Conservation (phyloP, 495 filamentous ascomycete species). For the Neurospora sp. region DNA sequence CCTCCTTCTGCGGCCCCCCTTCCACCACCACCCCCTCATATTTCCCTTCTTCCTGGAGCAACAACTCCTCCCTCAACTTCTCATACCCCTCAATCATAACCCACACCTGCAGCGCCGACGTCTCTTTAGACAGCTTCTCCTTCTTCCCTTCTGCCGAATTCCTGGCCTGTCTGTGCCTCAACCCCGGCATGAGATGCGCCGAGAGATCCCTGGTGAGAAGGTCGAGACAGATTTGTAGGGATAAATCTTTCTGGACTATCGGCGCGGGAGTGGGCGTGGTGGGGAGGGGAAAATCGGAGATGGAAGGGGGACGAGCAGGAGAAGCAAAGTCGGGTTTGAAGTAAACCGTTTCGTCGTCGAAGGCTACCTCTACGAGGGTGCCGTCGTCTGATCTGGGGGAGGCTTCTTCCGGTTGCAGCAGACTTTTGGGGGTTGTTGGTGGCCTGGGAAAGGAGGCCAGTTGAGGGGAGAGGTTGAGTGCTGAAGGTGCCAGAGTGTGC, state of each 20-base stretch:
- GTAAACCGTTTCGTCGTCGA: slow-evolving; percentile 30
- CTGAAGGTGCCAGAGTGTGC: neutral
- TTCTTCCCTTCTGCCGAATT: neutral
- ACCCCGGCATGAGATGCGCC: slow-evolving; percentile 12
- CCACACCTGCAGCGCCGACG: slow-evolving; percentile 46
- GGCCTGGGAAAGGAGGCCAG: neutral
- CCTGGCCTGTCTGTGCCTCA: neutral
- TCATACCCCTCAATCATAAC: slow-evolving; percentile 44
- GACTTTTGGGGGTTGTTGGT: slow-evolving; percentile 8
- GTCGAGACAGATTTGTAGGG: slow-evolving; percentile 31
- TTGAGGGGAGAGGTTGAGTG: neutral
- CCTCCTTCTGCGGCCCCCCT: neutral
- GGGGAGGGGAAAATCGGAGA: neutral
- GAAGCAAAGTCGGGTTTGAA: slow-evolving; percentile 31
- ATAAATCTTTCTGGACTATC: neutral
- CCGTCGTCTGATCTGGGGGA: slow-evolving; percentile 33
- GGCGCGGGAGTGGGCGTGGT: neutral
- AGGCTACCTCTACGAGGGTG: slow-evolving; percentile 27
- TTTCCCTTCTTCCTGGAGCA: slow-evolving; percentile 7
- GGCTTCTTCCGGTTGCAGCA: neutral
- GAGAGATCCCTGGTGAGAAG: slow-evolving; percentile 34
- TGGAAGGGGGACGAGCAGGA: slow-evolving; percentile 9
- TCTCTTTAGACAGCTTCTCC: slow-evolving; percentile 24
- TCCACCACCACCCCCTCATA: slow-evolving; percentile 9
- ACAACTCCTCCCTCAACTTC: slow-evolving; percentile 28